Evolutionary conservation across 495 filamentous ascomycete genomes (phyloP).

Genomic region (Lophiotrema nucula): DNA sequence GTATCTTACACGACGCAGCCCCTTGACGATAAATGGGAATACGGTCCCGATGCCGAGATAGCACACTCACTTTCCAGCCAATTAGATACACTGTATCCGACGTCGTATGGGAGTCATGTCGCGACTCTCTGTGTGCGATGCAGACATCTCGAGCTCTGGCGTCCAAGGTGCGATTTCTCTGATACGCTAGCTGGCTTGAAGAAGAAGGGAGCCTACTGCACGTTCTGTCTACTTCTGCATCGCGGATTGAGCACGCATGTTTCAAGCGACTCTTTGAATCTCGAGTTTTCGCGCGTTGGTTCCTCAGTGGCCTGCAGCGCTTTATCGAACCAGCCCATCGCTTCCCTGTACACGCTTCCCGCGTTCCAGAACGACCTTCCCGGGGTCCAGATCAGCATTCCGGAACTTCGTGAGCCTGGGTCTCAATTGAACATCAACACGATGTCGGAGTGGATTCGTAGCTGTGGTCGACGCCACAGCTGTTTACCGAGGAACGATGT

Average conservation of each 20-base stretch:
- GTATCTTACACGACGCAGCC: not conserved
- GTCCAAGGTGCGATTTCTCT: constrained; percentile 1
- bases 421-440: not conserved
- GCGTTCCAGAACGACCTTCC: not conserved
- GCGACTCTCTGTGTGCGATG: not conserved
- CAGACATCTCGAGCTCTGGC: not conserved
- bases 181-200: not conserved
- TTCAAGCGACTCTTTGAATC: not conserved
- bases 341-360: constrained; percentile 1
- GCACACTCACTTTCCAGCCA: not conserved
- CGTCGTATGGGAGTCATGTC: not conserved
- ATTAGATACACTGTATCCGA: not conserved
- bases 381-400: not conserved
- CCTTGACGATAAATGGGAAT: constrained; percentile 7
- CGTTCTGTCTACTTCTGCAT: not conserved
- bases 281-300: not conserved
- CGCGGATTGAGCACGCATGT: not conserved
- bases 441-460: constrained; percentile 21
- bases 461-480: constrained; percentile 20
- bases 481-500: not conserved
- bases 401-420: not conserved
- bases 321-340: not conserved
- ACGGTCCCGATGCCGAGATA: not conserved
- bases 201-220: not conserved
- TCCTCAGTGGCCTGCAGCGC: not conserved